Conservation (phyloP, 2,329 filamentous ascomycete genomes). For the Fusarium concolor region DNA sequence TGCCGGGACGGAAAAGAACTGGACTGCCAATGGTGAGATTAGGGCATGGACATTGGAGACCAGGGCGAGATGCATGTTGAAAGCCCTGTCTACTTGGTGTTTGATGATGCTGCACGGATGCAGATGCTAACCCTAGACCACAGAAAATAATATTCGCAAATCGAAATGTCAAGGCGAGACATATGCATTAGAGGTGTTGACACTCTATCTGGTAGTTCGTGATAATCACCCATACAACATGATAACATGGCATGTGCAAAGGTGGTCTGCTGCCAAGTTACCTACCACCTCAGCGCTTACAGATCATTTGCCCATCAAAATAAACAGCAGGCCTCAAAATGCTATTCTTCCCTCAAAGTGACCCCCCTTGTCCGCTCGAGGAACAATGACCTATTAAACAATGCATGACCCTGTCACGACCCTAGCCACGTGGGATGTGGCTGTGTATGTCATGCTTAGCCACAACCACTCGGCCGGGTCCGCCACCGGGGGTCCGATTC, state of each 20-base stretch:
- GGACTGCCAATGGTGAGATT: conserved; percentile 31
- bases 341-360: not conserved
- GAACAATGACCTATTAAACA: conserved; percentile 25
- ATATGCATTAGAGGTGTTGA: not conserved
- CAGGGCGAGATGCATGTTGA: conserved; percentile 19
- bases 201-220: conserved; percentile 4
- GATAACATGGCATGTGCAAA: conserved; percentile 19
- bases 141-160: conserved; percentile 21
- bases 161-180: not conserved
- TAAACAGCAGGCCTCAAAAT: conserved; percentile 35
- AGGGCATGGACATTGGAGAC: conserved; percentile 23
- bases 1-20: conserved; percentile 10
- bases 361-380: not conserved
- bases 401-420: conserved; percentile 23
- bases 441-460: conserved; percentile 27
- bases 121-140: conserved; percentile 36
- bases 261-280: conserved; percentile 38
- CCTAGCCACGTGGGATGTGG: conserved; percentile 44
- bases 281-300: conserved; percentile 20
- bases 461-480: conserved; percentile 44
- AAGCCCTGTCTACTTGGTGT: conserved; percentile 21
- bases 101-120: conserved; percentile 14
- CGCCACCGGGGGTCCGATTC: conserved; percentile 41
- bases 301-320: conserved; percentile 19
- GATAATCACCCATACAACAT: conserved; percentile 6